Evolutionary conservation across 2,329 filamentous ascomycete species (phyloP).

Genomic region (Epichloe bromicola): DNA sequence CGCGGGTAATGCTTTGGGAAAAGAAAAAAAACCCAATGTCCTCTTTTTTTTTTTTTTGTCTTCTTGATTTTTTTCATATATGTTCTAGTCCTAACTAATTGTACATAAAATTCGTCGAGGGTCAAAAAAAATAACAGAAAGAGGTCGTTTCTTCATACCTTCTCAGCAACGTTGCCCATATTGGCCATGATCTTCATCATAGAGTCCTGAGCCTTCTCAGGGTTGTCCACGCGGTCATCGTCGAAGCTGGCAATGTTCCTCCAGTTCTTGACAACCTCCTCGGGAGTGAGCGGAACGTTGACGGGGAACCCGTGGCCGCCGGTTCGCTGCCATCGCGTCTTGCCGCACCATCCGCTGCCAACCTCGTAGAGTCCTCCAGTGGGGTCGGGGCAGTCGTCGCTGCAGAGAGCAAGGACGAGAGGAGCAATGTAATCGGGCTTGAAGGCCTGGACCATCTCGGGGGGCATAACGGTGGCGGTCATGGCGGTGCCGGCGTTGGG

Average conservation of each 20-base stretch:
- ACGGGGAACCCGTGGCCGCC: slow-evolving; percentile 86
- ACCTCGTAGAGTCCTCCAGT: slow-evolving; percentile 90
- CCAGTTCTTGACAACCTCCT: slow-evolving; percentile 68
- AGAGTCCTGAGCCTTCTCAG: slow-evolving; percentile 63
- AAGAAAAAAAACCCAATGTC: neutral
- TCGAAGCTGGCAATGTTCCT: slow-evolving; percentile 75
- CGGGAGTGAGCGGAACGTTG: slow-evolving; percentile 69
- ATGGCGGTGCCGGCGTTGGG: slow-evolving; percentile 94
- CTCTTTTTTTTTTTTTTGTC: neutral
- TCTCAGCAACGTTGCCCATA: slow-evolving; percentile 61
- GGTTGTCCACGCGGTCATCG: slow-evolving; percentile 75
- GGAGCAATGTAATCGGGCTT: slow-evolving; percentile 98
- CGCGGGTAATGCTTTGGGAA: neutral
- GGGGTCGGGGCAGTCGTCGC: slow-evolving; percentile 73
- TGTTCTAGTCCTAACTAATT: slow-evolving; percentile 10
- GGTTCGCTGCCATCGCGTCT: slow-evolving; percentile 88
- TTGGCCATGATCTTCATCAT: slow-evolving; percentile 69
- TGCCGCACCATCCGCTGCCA: slow-evolving; percentile 83
- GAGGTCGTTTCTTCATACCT: slow-evolving; percentile 38
- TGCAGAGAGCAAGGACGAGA: slow-evolving; percentile 70
- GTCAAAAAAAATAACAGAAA: slow-evolving; percentile 9
- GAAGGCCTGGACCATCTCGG: slow-evolving; percentile 96
- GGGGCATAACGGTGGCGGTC: slow-evolving; percentile 92
- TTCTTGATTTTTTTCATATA: neutral
- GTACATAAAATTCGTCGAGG: slow-evolving; percentile 7